Percentiles rank a stretch among this genome's conserved stretches.
Evolutionary conservation across 306 rosid species (phyloP).

Genomic region (Citrullus mucosospermus): DNA sequence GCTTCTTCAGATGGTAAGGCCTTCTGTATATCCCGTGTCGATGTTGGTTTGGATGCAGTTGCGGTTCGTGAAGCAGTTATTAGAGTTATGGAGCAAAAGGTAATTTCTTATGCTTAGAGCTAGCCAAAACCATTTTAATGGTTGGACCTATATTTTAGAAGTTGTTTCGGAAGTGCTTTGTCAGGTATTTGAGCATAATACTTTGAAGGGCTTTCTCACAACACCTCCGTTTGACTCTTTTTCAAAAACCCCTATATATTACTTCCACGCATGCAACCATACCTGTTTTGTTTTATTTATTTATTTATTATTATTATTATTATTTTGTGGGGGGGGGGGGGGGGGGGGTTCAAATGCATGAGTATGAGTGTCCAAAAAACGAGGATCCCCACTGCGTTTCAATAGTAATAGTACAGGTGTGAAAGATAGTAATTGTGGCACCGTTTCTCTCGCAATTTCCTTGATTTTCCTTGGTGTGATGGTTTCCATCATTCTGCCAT

Average conservation of each 20-base stretch:
- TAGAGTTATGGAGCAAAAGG: conserved; percentile 69
- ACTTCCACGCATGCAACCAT: neutral
- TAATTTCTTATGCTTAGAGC: conserved; percentile 11
- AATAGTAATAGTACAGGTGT: neutral
- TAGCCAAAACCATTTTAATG: neutral
- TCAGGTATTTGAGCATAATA: neutral
- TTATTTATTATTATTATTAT: no score
- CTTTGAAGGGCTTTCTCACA: neutral
- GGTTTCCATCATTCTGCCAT: neutral
- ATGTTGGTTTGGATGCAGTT: conserved; percentile 77
- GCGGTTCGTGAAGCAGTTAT: conserved; percentile 98
- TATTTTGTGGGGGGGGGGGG: no score
- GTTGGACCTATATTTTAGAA: neutral
- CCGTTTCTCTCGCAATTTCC: no score
- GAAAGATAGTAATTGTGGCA: no score
- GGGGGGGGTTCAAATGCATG: no score
- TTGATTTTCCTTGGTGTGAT: neutral
- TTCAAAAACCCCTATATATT: neutral
- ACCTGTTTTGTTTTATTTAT: no score
- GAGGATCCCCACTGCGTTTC: neutral
- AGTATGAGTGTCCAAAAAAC: no score
- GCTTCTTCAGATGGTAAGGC: conserved; percentile 57
- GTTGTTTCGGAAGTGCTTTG: neutral
- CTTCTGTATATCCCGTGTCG: conserved; percentile 61
- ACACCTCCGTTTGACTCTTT: neutral